Evolutionary conservation across 2,329 filamentous ascomycete species (phyloP).

Genomic region (Ustilaginoidea virens): DNA sequence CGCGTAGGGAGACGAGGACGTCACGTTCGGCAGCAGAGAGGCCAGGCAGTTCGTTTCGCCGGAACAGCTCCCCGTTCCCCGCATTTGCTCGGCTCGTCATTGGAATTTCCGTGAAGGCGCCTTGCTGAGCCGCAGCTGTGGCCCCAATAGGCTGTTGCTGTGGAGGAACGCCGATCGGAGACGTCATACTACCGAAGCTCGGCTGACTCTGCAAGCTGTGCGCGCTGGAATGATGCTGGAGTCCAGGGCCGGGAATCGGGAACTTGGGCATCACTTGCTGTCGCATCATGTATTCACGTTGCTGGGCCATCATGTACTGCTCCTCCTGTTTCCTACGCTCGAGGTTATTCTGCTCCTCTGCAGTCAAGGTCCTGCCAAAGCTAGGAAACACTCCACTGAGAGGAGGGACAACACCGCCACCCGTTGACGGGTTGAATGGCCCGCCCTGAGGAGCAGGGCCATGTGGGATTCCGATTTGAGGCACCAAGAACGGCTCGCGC

Average conservation of each 20-base stretch:
- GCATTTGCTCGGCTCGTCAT: constrained; percentile 10
- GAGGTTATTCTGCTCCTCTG: constrained; percentile 93
- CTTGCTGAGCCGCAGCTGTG: constrained; percentile 9
- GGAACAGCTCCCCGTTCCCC: constrained; percentile 34
- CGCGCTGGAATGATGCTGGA: constrained; percentile 89
- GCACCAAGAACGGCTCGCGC: constrained; percentile 90
- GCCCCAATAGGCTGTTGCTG: constrained; percentile 29
- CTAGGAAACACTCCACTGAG: constrained; percentile 89
- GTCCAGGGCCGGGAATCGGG: constrained; percentile 36
- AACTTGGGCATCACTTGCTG: constrained; percentile 68
- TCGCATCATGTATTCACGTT: constrained; percentile 82
- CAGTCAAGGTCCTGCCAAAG: constrained; percentile 90
- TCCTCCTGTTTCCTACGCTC: constrained; percentile 96
- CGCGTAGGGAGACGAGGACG: constrained; percentile 26
- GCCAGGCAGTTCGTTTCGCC: constrained; percentile 61
- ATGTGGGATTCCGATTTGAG: constrained; percentile 89
- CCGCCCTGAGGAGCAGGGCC: constrained; percentile 47
- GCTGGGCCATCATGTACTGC: constrained; percentile 89
- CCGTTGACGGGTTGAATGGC: constrained; percentile 31
- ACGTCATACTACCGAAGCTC: constrained; percentile 87
- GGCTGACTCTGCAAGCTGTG: constrained; percentile 95
- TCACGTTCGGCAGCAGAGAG: constrained; percentile 40
- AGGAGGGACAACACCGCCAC: constrained; percentile 61
- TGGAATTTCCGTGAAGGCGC: constrained; percentile 56
- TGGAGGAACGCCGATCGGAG: constrained; percentile 49